Evolutionary conservation across 2,329 filamentous ascomycete genomes (phyloP), one percentile per base, ranked within the genome.

Genomic region (Cladosporium sphaerospermum): DNA sequence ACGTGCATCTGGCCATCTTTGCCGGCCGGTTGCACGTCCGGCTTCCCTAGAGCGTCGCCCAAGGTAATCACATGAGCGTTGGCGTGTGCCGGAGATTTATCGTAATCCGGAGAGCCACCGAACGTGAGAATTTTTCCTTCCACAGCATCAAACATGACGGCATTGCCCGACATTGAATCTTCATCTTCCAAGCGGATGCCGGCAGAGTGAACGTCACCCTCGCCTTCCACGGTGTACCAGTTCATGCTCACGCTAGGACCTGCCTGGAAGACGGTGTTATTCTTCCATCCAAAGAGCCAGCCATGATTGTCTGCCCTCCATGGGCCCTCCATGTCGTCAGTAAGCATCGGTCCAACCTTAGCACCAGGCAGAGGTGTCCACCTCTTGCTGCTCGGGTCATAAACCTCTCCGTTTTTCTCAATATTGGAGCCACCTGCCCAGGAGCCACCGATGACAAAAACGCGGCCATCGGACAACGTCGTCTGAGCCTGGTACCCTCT

Each of bases 401-500:
- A 82, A 14, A 81, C 64, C 59, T 84, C 81, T 41, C 78, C 81
- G 54, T 80, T 75, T 69, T 83, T 59, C 53, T 60, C 83, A 31
- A 71, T 71, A 32, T 74, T 71, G 3, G 59, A 53, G 0, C 69
- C 73, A 31, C 80, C 81, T 9, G 71, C 76, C 72, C 73, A 81
- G 0, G 77, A 80, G 3, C 81, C 81, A 14, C 81, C 81, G 36
- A 83, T 81, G 10, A 72, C 75, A 63, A 83, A 84, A 19, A 82
- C 72, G 0, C 73, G 68, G 4, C 80, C 80, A 54, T 80, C 73
- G 0, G 78, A 78, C 1, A 74, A 60, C 0, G 75, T 79, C 0
- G 74, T 67, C 0, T 75, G 73, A 0, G 78, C 66, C 47, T 83
- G 80, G 54, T 83, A 80, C 7, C 78, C 77, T 19, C 79, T 75